These are phyloP conservation scores for Boechera divaricarpa DNA, from an alignment of 345 rosid genomes.

Conservation along the genomic window DNA sequence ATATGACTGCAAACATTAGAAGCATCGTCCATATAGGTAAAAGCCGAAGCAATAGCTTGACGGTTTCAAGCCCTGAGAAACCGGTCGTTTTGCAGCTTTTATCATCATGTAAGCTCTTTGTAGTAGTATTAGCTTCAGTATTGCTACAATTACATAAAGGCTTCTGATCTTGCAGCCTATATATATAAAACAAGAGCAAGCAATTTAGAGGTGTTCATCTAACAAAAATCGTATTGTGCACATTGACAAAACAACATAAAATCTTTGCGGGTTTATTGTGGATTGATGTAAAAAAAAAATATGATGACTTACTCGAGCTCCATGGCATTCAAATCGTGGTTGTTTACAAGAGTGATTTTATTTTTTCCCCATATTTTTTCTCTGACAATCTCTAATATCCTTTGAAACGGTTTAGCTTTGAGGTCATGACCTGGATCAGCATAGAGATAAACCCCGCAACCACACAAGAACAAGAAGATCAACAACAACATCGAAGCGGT, in stretches of 20 bases:
- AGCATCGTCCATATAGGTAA: slow-evolving; percentile 94
- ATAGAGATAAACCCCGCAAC: slow-evolving; percentile 58
- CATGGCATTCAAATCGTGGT: slow-evolving; percentile 48
- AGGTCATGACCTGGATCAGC: slow-evolving; percentile 39
- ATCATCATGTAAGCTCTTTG: slow-evolving; percentile 27
- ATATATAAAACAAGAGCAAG: slow-evolving; percentile 4
- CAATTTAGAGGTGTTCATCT: neutral
- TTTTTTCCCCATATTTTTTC: slow-evolving; percentile 44
- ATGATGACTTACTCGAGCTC: slow-evolving; percentile 82
- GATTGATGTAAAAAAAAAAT: neutral
- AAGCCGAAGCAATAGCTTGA: slow-evolving; percentile 57
- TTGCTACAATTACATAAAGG: slow-evolving; percentile 64
- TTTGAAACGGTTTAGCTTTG: slow-evolving; percentile 38
- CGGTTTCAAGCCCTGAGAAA: slow-evolving; percentile 48
- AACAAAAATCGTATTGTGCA: neutral
- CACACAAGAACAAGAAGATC: slow-evolving; percentile 57
- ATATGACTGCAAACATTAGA: slow-evolving; percentile 85
- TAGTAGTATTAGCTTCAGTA: slow-evolving; percentile 23
- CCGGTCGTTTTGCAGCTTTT: slow-evolving; percentile 32
- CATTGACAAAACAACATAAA: neutral
- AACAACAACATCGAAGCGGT: slow-evolving; percentile 72
- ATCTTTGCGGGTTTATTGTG: neutral
- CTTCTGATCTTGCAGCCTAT: slow-evolving; percentile 74
- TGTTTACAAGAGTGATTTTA: slow-evolving; percentile 47
- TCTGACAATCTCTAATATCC: slow-evolving; percentile 48